Evolutionary conservation across 2,329 filamentous ascomycete species (phyloP), one percentile per base, ranked within the genome.

Genomic region (Trichoderma semiorbis): DNA sequence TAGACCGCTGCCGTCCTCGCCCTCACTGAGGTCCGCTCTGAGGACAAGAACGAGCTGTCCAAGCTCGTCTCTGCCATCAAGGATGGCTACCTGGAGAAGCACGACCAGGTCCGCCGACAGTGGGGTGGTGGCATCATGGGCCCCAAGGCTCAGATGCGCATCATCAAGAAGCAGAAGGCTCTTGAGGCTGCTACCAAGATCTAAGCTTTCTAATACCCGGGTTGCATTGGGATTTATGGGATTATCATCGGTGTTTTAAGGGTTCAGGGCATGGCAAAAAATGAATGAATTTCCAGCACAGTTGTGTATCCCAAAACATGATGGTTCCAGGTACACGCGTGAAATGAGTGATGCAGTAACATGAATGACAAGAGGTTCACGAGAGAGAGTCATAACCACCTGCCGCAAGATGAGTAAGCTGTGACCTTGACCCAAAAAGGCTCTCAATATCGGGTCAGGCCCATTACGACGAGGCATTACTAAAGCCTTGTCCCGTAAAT

Each of bases 81-180:
- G 92, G 95, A 98, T 81, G 96, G 95, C 78, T 99, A 97, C 90
- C 86, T 93, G 80, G 94, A 97, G 86, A 97, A 97, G 91, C 93
- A 93, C 84, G 95, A 98, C 87, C 92, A 94, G 83, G 85, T 89
- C 80, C 92, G 94, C 85, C 91, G 92, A 84, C 93, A 95, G 87
- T 99, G 97, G 96, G 96, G 97, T 88, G 96, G 96, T 90, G 97
- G 97, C 86, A 98, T 99, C 88, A 98, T 99, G 95, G 88, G 96
- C 81, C 89, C 91, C 84, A 99, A 99, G 93, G 95, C 96, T 82
- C 90, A 90, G 85, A 89, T 88, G 85, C 86, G 86, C 81, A 88
- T 86, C 75, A 85, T 86, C 85, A 98, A 97, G 93, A 94, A 93
- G 89, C 90, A 92, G 86, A 98, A 98, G 92, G 94, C 95, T 82